A percentile compares a stretch with the other conserved stretches of the same genome.
phyloP scores from a whole-genome alignment of 1,284 basidiomycete species.

The Leccinum cinnamomeum region DNA sequence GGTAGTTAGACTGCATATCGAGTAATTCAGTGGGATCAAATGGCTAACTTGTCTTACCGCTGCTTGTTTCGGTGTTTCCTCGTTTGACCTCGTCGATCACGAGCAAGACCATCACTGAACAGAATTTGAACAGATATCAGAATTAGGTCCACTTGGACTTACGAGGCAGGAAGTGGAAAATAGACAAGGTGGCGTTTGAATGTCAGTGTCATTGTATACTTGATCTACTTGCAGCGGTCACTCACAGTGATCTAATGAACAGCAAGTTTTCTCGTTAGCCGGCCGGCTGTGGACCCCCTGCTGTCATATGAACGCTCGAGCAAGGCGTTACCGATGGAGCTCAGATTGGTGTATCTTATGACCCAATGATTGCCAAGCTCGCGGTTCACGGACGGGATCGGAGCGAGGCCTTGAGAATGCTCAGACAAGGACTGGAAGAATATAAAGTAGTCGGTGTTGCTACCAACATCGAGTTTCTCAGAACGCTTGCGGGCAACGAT shows the following conservation, averaged over 20 bases:
- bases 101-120: not conserved
- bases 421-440: slow-evolving; percentile 79
- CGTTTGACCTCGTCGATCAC: not conserved
- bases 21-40: not conserved
- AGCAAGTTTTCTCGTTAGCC: not conserved
- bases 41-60: not conserved
- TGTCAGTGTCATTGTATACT: not conserved
- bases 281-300: not conserved
- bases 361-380: slow-evolving; percentile 94
- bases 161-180: not conserved
- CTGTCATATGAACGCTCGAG: slow-evolving; percentile 49
- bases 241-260: not conserved
- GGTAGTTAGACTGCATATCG: too few species aligned
- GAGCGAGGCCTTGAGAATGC: slow-evolving; percentile 79
- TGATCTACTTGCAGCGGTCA: not conserved
- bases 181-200: not conserved
- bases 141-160: not conserved
- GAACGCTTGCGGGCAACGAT: slow-evolving; percentile 72
- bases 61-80: not conserved
- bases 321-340: slow-evolving; percentile 87
- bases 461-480: slow-evolving; percentile 90
- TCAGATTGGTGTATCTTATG: slow-evolving; percentile 90
- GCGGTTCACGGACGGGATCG: slow-evolving; percentile 87
- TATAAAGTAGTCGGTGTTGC: slow-evolving; percentile 90
- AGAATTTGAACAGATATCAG: not conserved